Evolutionary conservation across 495 filamentous ascomycete genomes (phyloP).

Genomic region (Cenococcum geophilum): DNA sequence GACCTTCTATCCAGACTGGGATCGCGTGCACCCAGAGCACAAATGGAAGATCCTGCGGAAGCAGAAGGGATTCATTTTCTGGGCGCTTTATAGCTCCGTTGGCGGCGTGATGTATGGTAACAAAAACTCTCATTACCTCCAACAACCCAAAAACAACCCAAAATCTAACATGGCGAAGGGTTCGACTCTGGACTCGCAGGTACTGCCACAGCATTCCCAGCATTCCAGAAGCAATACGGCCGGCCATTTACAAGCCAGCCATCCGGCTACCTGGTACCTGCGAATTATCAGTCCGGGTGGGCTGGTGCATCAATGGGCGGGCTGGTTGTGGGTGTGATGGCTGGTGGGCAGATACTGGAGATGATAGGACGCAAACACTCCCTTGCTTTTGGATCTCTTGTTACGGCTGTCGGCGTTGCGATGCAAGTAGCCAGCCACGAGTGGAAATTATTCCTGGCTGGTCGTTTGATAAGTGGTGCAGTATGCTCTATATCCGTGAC

Average conservation of each 20-base stretch:
- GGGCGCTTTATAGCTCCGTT: constrained; percentile 1
- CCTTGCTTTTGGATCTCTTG: background rate
- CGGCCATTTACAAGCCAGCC: background rate
- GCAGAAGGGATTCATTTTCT: background rate
- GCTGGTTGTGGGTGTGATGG: background rate
- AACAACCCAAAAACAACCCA: background rate
- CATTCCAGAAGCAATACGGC: constrained; percentile 2
- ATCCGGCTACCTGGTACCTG: constrained; percentile 8
- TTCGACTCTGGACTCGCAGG: constrained; percentile 7
- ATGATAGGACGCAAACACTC: background rate
- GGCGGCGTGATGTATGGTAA: background rate
- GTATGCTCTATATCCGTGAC: background rate
- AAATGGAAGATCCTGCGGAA: background rate
- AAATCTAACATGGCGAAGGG: background rate
- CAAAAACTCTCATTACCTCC: too few species aligned
- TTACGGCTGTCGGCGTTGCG: constrained; percentile 1
- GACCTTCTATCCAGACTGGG: background rate
- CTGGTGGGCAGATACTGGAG: constrained; percentile 2
- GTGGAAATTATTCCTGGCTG: background rate
- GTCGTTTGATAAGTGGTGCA: background rate
- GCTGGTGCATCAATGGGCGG: background rate
- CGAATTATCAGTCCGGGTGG: constrained; percentile 8
- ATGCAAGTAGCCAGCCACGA: constrained; percentile 2
- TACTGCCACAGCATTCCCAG: constrained; percentile 1
- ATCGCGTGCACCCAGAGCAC: background rate